A percentile compares a stretch with the other conserved stretches of the same genome.
Evolutionary conservation across 2,329 filamentous ascomycete genomes (phyloP).

Genomic region (Huntiella abstrusa): DNA sequence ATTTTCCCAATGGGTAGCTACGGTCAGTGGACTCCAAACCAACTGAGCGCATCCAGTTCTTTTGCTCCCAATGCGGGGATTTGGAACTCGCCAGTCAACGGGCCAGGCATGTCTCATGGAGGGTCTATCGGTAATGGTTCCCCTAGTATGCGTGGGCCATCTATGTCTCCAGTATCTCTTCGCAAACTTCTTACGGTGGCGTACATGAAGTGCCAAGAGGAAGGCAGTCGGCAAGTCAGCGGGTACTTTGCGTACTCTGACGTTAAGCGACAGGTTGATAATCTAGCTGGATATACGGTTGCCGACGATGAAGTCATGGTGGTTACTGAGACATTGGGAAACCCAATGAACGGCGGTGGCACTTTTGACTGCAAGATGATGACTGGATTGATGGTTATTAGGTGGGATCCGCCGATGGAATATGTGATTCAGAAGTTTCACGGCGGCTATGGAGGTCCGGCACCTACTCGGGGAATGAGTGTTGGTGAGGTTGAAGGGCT

Average conservation of each 20-base stretch:
- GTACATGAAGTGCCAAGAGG: slow-evolving; percentile 42
- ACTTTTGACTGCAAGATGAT: slow-evolving; percentile 52
- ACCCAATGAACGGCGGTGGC: slow-evolving; percentile 71
- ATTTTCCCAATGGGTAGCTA: background rate
- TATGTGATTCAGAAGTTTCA: slow-evolving; percentile 5
- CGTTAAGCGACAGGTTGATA: slow-evolving; percentile 47
- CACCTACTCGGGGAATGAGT: background rate
- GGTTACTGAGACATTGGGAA: slow-evolving; percentile 83
- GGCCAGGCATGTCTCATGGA: background rate
- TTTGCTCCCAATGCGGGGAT: background rate
- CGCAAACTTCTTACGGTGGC: slow-evolving; percentile 59
- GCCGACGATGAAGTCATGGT: slow-evolving; percentile 52
- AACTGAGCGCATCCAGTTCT: background rate
- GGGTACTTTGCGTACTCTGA: slow-evolving; percentile 52
- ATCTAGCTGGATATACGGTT: slow-evolving; percentile 22
- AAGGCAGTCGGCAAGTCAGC: slow-evolving; percentile 18
- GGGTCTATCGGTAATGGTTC: background rate
- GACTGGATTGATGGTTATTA: slow-evolving; percentile 23
- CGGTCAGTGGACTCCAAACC: background rate
- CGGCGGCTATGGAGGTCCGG: background rate
- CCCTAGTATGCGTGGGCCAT: background rate
- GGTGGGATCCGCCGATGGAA: slow-evolving; percentile 22
- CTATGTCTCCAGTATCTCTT: slow-evolving; percentile 30
- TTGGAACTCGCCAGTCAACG: background rate
- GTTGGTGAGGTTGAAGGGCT: no score